Evolutionary conservation across 768 basidiomycete genomes (phyloP).

Genomic region (Auriscalpium orientale): DNA sequence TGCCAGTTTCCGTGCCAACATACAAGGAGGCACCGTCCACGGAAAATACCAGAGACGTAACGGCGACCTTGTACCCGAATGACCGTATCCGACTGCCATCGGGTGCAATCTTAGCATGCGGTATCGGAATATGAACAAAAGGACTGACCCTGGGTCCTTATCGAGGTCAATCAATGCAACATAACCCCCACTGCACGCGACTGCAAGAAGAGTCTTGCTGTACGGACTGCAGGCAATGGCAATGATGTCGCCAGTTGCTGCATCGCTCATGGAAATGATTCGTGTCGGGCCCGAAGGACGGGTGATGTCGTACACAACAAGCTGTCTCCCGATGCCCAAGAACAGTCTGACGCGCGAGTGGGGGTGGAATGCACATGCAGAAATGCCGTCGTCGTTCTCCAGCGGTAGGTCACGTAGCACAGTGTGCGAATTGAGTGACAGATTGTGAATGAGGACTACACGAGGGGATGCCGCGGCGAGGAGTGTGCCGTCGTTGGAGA

Average conservation of each 20-base stretch:
- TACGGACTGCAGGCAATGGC: slow-evolving; percentile 63
- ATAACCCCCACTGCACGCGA: slow-evolving; percentile 44
- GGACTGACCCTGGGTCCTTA: slow-evolving; percentile 60
- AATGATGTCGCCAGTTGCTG: slow-evolving; percentile 39
- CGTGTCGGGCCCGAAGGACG: slow-evolving; percentile 51
- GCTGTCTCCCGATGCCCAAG: slow-evolving; percentile 41
- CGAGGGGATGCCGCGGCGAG: slow-evolving; percentile 49
- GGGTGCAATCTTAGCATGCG: neutral
- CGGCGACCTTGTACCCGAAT: slow-evolving; percentile 40
- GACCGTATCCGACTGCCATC: slow-evolving; percentile 48
- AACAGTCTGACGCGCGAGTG: slow-evolving; percentile 56
- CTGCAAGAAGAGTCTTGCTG: slow-evolving; percentile 64
- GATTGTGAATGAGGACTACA: slow-evolving; percentile 53
- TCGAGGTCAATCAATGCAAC: slow-evolving; percentile 63
- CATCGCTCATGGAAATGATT: slow-evolving; percentile 39
- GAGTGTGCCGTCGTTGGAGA: slow-evolving; percentile 50
- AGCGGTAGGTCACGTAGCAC: slow-evolving; percentile 46
- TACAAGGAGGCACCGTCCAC: slow-evolving; percentile 62
- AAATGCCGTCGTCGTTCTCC: slow-evolving; percentile 28
- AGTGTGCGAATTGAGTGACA: slow-evolving; percentile 45
- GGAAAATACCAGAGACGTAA: slow-evolving; percentile 63
- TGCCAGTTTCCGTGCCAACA: slow-evolving; percentile 57
- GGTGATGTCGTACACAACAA: slow-evolving; percentile 57
- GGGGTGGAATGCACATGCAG: slow-evolving; percentile 52
- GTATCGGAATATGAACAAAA: neutral